Evolutionary conservation across 2,329 filamentous ascomycete species (phyloP), one percentile per base, ranked within the genome.

Genomic region (Sphaerostilbella broomeana): DNA sequence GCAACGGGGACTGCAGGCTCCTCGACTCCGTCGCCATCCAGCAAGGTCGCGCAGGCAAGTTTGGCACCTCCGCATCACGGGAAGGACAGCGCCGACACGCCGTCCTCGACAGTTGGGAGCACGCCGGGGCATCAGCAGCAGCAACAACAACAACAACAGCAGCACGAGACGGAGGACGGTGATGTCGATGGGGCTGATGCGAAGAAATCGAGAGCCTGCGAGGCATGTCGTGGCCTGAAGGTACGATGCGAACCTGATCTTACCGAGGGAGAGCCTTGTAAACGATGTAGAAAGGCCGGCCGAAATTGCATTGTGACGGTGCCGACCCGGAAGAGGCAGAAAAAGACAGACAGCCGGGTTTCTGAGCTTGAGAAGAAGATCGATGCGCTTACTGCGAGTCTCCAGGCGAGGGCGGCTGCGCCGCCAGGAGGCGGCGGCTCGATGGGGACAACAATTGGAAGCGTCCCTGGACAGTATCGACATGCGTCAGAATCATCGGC

Each of bases 291-390:
- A 35, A 94, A 94, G 63, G 84, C 86, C 3, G 77, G 79, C n/a
- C 71, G 87, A 25, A 70, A 71, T 47, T 94, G 88, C 56, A 66
- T 89, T 27, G 81, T 89, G 46, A 94, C 86, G 1, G 77, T 79
- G 47, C 86, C 75, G 11, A 77, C 70, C 20, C 60, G 86, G 27
- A 94, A 94, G 64, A 73, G 88, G 30, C 86, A 90, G 67, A 94
- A 90, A 69, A 94, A 94, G 70, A 88, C 86, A 38, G 89, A 94
- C 58, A 90, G 79, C 49, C 75, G 87, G 36, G 88, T 95, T 10
- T 84, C 87, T 7, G 88, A 95, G 67, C 70, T 95, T 36, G 88
- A 95, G 68, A 87, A 83, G 69, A 94, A 94, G 67, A 90, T 95
- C 47, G 87, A 95, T 66, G 85, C 84, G 7, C 60, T 95, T 57